phyloP scores from a whole-genome alignment of 257 asterid species.

The Fraxinus cuspidata region DNA sequence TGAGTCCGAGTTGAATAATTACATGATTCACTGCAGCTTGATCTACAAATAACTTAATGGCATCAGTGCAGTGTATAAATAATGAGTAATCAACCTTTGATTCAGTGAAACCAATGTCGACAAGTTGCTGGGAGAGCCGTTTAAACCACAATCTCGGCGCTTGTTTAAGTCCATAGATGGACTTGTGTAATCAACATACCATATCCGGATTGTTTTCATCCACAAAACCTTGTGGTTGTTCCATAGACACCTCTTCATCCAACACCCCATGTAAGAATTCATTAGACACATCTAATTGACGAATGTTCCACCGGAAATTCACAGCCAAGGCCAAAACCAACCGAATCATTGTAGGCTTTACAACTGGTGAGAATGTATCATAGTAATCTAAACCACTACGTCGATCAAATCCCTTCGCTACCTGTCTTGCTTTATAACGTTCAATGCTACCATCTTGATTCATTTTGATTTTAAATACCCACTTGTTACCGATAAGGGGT shows the following conservation, averaged over 20 bases:
- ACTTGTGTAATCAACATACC: too few relatives aligned
- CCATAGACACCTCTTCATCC: neutral
- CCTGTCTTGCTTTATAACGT: neutral
- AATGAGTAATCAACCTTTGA: too few relatives aligned
- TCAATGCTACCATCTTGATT: too few relatives aligned
- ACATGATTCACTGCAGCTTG: too few relatives aligned
- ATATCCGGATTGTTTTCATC: too few relatives aligned
- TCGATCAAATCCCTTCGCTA: neutral
- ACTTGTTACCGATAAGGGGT: neutral
- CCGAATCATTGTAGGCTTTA: neutral
- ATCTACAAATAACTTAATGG: too few relatives aligned
- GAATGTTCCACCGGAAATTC: neutral
- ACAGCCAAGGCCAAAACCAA: neutral
- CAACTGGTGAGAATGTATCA: neutral
- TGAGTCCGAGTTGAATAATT: too few relatives aligned
- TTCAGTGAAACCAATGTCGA: too few relatives aligned
- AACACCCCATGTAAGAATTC: neutral
- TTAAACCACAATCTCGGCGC: too few relatives aligned
- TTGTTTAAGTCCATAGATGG: too few relatives aligned
- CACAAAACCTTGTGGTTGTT: neutral
- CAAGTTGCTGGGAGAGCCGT: too few relatives aligned
- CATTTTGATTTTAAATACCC: neutral
- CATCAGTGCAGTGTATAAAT: too few relatives aligned
- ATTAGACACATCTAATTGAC: slow-evolving; percentile 5
- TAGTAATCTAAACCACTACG: neutral